Evolutionary conservation across 495 filamentous ascomycete species (phyloP).

Genomic region (Penicillium ochrochloron): DNA sequence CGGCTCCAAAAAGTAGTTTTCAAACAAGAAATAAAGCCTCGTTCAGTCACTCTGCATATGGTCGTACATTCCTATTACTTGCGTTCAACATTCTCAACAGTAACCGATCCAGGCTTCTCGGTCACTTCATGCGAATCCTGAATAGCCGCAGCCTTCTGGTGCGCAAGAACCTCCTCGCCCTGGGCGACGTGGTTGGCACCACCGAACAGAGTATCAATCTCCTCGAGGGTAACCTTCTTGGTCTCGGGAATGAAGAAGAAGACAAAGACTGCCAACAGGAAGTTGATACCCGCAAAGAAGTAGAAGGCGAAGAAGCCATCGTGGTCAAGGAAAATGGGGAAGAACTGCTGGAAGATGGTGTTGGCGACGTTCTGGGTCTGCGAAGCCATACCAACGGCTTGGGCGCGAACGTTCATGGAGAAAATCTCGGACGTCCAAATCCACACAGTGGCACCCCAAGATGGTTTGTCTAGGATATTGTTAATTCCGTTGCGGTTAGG

Average conservation of each 20-base stretch:
- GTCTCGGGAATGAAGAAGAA: conserved; percentile 79
- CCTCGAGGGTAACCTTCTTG: conserved; percentile 68
- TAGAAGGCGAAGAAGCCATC: conserved; percentile 59
- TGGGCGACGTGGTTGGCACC: conserved; percentile 61
- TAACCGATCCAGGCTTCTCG: conserved; percentile 35
- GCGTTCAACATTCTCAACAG: conserved; percentile 35
- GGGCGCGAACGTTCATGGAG: conserved; percentile 68
- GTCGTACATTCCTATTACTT: conserved; percentile 5
- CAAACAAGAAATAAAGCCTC: neutral
- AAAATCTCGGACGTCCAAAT: conserved; percentile 71
- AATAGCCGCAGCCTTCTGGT: conserved; percentile 31
- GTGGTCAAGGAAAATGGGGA: conserved; percentile 65
- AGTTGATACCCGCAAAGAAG: conserved; percentile 58
- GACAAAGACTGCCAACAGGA: conserved; percentile 68
- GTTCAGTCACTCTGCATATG: neutral
- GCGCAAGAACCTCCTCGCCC: conserved; percentile 47
- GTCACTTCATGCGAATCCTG: conserved; percentile 18
- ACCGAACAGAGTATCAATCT: conserved; percentile 65
- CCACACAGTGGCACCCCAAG: conserved; percentile 70
- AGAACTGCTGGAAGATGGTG: conserved; percentile 67
- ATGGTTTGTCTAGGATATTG: conserved; percentile 57
- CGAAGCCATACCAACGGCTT: conserved; percentile 70
- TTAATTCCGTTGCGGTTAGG: conserved; percentile 17
- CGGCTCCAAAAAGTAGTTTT: neutral
- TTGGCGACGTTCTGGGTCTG: conserved; percentile 71